Evolutionary conservation across 108 stramenopile species (phyloP).

Genomic region (Hondaea fermentalgiana): DNA sequence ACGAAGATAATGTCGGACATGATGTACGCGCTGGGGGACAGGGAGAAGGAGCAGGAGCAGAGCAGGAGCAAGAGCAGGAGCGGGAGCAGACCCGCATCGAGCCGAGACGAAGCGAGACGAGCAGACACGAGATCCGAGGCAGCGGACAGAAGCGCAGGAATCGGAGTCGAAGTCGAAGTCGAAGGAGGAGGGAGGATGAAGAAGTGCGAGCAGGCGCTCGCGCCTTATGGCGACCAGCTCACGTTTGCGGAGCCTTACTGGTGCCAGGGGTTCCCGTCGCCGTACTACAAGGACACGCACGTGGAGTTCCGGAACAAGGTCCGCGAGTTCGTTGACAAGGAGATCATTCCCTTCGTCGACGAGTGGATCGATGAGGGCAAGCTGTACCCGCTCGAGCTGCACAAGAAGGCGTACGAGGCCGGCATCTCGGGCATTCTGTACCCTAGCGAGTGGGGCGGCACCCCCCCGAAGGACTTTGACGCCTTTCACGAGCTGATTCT

Average conservation of each 20-base stretch:
- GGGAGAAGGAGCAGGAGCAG: too few species aligned
- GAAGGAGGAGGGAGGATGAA: neutral
- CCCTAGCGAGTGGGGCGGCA: neutral
- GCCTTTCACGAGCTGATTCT: slow-evolving; percentile 16
- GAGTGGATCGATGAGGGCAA: neutral
- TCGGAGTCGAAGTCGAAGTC: too few species aligned
- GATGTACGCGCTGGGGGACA: too few species aligned
- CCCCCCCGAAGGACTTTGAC: neutral
- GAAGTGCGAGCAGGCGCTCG: neutral
- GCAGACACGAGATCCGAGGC: too few species aligned
- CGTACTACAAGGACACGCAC: slow-evolving; percentile 2
- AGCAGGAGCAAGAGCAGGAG: too few species aligned
- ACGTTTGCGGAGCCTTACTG: neutral
- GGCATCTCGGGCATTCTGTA: neutral
- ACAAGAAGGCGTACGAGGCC: slow-evolving; percentile 17
- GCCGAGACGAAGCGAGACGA: too few species aligned
- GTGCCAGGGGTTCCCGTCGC: slow-evolving; percentile 7
- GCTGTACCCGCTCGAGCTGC: slow-evolving; percentile 1
- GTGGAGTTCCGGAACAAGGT: slow-evolving; percentile 2
- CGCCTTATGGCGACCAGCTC: neutral
- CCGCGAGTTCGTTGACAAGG: slow-evolving; percentile 7
- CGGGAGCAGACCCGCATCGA: too few species aligned
- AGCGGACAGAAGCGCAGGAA: too few species aligned
- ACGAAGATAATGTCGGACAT: too few species aligned
- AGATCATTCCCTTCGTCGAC: neutral